Evolutionary conservation across 129 eudicot genomes (phyloP), one percentile per base, ranked within the genome.

Genomic region (Arctium lappa): DNA sequence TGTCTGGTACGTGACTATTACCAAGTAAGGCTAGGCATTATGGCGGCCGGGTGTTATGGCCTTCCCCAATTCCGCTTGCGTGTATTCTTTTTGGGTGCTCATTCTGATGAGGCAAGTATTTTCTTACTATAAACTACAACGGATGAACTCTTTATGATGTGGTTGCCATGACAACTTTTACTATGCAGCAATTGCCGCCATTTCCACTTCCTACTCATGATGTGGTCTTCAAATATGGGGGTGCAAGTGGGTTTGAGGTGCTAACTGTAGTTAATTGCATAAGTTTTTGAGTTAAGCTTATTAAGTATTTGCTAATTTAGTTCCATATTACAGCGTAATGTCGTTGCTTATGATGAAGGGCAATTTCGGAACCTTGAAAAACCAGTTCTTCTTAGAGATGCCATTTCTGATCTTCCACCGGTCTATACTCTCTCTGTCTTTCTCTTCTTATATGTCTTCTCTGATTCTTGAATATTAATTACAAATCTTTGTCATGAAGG

Each of bases 131-230:
- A 48, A 74, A 33, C 68, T 32, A 39, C 6, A 82, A 42, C 6
- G 3, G 44, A 32, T 31, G 36, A 68, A 80, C 71, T 70, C 10
- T 68, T 70, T 30, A 38, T 50, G 37, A 40, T 70, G 13, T 8
- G 1, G 30, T 79, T 29, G 6, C 15, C 8, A 78, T 65, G 48
- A n/a, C 73, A 53, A 65, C 69, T 81, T 78, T 34, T 78, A 6
- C 30, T 12, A 27, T 81, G 84, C 88, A 90, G 91, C 77, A 80
- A 82, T 80, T 90, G 82, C 94, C 94, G 32, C 91, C 86, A n/a
- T 90, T 90, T 82, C 91, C 94, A 8, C 91, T 91, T 80, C 94
- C 94, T 73, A 88, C 92, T 60, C 94, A 91, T 88, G 92, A 91
- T 66, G 88, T 87, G 75, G 87, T 91, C 62, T 81, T 91, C 71